Base-by-base conservation (phyloP, 1,139 yeast genomes). In the Torulaspora pretoriensis region DNA sequence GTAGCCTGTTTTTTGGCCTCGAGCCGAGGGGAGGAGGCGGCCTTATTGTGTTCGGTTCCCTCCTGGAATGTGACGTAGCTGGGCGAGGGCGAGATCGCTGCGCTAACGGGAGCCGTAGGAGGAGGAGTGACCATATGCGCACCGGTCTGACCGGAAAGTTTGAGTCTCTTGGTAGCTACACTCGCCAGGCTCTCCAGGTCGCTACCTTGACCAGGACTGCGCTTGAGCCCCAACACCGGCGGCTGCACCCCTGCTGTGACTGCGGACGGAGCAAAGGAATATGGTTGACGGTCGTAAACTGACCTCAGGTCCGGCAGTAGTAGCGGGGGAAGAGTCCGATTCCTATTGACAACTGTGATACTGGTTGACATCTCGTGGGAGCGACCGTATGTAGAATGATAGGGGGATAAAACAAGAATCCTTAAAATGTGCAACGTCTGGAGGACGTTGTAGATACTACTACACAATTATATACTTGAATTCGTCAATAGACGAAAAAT, bases 261-360 rank as follows among this genome's bases (percentile, higher is more conserved):
- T 19, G 22, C 22, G 22, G 22, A 19, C 22, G 22, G 7, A 19
- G 22, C 22, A 19, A 19, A 19, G 2, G 12, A 22, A 22, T 29
- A 29, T 16, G 32, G 35, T n/a, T 29, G 38, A 26, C 34, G 35
- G 10, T 38, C 41, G 25, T 32, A 27, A 17, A 40, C 24, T 17
- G 39, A 35, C 30, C 49, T 41, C 13, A 58, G 46, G 36, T 47
- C 57, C 35, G 64, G 66, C 35, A 61, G 49, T 29, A 61, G 44
- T 37, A 61, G 48, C 14, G 66, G 65, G 14, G 65, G 66, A 38
- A 60, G 43, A 24, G 54, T 46, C 12, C 48, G 51, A 46, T 56
- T 54, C 38, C 55, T 51, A 40, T 61, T 61, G 12, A 52, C 47
- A 4, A 61, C 52, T 10, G 57, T 54, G 7, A 59, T 56, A 38